phyloP scores from a whole-genome alignment of 306 rosid species.

The Hippophae gyantsensis region DNA sequence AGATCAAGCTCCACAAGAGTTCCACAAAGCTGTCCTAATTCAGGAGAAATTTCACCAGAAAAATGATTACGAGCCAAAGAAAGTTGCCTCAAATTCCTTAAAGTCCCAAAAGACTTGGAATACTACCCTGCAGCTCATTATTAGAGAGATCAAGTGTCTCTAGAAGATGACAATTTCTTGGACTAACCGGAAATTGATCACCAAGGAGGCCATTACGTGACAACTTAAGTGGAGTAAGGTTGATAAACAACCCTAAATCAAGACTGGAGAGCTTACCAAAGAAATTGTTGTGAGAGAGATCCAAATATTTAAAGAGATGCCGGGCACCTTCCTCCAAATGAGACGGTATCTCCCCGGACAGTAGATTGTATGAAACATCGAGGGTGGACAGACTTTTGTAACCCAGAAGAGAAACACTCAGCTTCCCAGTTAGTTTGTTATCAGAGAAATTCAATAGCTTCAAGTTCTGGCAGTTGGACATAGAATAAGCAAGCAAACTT shows the following conservation, averaged over 20 bases:
- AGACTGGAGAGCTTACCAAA: slow-evolving; percentile 27
- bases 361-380: slow-evolving; percentile 39
- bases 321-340: slow-evolving; percentile 20
- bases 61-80: slow-evolving; percentile 36
- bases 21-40: slow-evolving; percentile 35
- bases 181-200: slow-evolving; percentile 29
- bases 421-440: slow-evolving; percentile 37
- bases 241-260: slow-evolving; percentile 35
- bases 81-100: slow-evolving; percentile 40
- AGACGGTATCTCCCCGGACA: slow-evolving; percentile 38
- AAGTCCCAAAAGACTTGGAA: slow-evolving; percentile 35
- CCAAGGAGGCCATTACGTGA: slow-evolving; percentile 27
- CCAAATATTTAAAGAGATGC: slow-evolving; percentile 30
- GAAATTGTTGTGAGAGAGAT: slow-evolving; percentile 53
- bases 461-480: slow-evolving; percentile 26
- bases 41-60: slow-evolving; percentile 41
- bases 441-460: slow-evolving; percentile 36
- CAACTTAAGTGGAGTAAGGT: slow-evolving; percentile 30
- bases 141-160: slow-evolving; percentile 46
- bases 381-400: slow-evolving; percentile 26
- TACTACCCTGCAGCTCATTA: slow-evolving; percentile 29
- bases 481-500: slow-evolving; percentile 11
- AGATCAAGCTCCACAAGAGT: slow-evolving; percentile 47
- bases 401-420: slow-evolving; percentile 21
- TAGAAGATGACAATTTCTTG: slow-evolving; percentile 30